Percentiles rank a stretch among this genome's conserved stretches.
These are phyloP conservation scores for Fusarium sp. DNA, from an alignment of 2,329 filamentous ascomycete genomes.

Conservation along the genomic window DNA sequence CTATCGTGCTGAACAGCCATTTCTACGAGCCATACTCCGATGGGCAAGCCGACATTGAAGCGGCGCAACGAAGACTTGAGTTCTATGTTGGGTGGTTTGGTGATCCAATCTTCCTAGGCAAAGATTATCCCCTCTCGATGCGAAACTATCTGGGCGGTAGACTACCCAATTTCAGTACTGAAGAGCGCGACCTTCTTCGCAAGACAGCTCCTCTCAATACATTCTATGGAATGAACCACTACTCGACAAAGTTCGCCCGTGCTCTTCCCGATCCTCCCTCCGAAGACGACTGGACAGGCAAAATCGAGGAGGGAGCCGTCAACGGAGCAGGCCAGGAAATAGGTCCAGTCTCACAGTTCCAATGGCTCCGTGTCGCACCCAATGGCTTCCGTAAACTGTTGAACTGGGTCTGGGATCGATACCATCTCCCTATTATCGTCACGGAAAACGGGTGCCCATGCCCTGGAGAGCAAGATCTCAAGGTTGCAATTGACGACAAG, in stretches of 20 bases:
- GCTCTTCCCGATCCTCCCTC: constrained; percentile 31
- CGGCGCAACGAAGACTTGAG: not conserved
- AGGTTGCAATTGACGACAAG: not conserved
- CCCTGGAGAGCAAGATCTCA: not conserved
- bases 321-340: constrained; percentile 1
- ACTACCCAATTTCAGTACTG: not conserved
- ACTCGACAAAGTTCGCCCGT: constrained; percentile 46
- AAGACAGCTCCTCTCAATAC: constrained; percentile 18
- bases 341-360: constrained; percentile 12
- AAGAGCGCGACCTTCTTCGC: not conserved
- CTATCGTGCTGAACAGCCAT: not conserved
- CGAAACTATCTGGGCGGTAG: not conserved
- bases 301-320: constrained; percentile 23
- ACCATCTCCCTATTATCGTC: constrained; percentile 7
- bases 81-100: not conserved
- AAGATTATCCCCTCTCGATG: not conserved
- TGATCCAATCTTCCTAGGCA: not conserved
- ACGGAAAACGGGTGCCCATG: not conserved
- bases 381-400: constrained; percentile 36
- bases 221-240: constrained; percentile 52
- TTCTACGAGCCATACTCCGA: constrained; percentile 6
- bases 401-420: constrained; percentile 34
- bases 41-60: not conserved
- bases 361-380: constrained; percentile 25
- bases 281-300: constrained; percentile 33